A percentile compares a stretch with the other conserved stretches of the same genome.
phyloP scores from a whole-genome alignment of 768 basidiomycete species.

The Termitomyces sp. region DNA sequence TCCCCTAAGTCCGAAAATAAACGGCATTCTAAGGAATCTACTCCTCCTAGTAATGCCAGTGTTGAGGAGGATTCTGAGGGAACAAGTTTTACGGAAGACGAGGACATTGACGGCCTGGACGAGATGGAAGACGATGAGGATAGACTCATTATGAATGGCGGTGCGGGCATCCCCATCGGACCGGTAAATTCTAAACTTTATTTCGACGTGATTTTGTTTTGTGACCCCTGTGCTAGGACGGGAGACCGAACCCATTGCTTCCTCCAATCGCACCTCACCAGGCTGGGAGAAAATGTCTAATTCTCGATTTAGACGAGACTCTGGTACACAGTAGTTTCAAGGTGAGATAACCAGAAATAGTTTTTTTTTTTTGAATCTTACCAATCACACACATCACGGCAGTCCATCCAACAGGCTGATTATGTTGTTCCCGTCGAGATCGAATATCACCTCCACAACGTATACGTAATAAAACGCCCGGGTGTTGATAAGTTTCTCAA shows the following conservation, averaged over 20 bases:
- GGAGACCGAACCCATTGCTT: conserved; percentile 80
- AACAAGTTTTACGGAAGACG: conserved; percentile 67
- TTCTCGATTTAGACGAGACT: conserved; percentile 96
- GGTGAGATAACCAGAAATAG: conserved; percentile 40
- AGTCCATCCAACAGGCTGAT: conserved; percentile 95
- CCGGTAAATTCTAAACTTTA: conserved; percentile 54
- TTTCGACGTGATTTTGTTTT: neutral
- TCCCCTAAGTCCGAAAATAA: conserved; percentile 24
- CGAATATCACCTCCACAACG: conserved; percentile 97
- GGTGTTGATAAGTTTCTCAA: conserved; percentile 97
- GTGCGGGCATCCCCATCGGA: conserved; percentile 92
- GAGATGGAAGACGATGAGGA: conserved; percentile 89
- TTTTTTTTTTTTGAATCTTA: neutral
- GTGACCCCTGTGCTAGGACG: conserved; percentile 55
- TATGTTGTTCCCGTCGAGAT: conserved; percentile 99
- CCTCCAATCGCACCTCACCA: conserved; percentile 81
- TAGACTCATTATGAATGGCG: conserved; percentile 82
- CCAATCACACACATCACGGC: conserved; percentile 10
- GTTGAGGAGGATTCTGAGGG: conserved; percentile 64
- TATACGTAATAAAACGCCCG: conserved; percentile 98
- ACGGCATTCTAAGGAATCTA: conserved; percentile 40
- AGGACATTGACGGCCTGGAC: conserved; percentile 56
- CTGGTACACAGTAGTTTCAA: conserved; percentile 98
- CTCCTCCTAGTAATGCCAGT: conserved; percentile 28
- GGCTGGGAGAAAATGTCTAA: conserved; percentile 89